Evolutionary conservation across 2,329 filamentous ascomycete species (phyloP).

Genomic region (Zymoseptoria ardabiliae): DNA sequence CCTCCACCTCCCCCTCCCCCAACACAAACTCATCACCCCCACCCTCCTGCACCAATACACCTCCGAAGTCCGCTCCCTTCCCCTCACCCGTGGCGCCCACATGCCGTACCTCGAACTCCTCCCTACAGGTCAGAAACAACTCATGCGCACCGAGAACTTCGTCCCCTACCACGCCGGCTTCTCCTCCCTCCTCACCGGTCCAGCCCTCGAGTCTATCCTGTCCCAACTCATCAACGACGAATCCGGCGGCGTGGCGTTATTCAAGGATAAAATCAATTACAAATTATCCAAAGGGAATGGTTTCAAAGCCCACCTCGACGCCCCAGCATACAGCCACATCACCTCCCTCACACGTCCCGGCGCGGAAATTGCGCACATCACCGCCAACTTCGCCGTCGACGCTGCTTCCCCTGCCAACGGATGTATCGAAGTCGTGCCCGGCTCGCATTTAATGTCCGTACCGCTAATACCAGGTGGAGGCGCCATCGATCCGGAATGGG

Average conservation of each 20-base stretch:
- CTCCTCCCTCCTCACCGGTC: conserved; percentile 31
- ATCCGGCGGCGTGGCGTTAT: conserved; percentile 31
- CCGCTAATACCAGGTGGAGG: conserved; percentile 27
- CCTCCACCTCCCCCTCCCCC: conserved; percentile 15
- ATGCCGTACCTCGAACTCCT: conserved; percentile 26
- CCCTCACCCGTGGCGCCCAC: conserved; percentile 19
- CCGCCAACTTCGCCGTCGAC: conserved; percentile 35
- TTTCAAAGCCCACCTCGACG: conserved; percentile 36
- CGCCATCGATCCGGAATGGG: conserved; percentile 33
- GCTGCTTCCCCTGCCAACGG: conserved; percentile 32
- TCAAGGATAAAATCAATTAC: conserved; percentile 42
- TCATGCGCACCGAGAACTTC: conserved; percentile 25
- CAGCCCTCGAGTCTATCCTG: conserved; percentile 26
- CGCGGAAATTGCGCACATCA: conserved; percentile 34
- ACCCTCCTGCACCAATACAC: conserved; percentile 18
- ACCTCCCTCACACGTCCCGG: conserved; percentile 10
- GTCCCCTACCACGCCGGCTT: conserved; percentile 26
- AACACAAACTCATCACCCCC: conserved; percentile 19
- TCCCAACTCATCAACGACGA: conserved; percentile 31
- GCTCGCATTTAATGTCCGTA: conserved; percentile 32
- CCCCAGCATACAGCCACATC: conserved; percentile 37
- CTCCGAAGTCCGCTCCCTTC: conserved; percentile 16
- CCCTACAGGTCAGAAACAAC: conserved; percentile 10
- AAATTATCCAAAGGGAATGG: conserved; percentile 37
- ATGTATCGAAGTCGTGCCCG: conserved; percentile 36